Evolutionary conservation across 331 rosid species (phyloP).

Genomic region (Rosa hybrid): DNA sequence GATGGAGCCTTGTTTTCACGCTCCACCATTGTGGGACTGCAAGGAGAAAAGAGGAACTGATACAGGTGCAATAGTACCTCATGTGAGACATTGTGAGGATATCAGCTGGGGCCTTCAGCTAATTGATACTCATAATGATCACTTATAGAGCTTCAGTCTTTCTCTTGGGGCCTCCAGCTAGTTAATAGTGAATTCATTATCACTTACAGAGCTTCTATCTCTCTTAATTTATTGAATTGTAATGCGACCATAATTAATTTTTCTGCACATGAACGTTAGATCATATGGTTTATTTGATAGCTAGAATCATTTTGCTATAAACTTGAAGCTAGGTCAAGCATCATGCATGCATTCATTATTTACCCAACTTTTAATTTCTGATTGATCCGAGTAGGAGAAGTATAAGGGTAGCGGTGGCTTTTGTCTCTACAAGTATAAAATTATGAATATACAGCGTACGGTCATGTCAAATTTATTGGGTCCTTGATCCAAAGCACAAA

Average conservation of each 20-base stretch:
- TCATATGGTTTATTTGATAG: neutral
- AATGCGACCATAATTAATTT: neutral
- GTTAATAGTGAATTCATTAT: neutral
- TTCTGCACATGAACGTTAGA: neutral
- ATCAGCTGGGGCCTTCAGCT: slow-evolving; percentile 56
- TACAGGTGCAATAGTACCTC: slow-evolving; percentile 45
- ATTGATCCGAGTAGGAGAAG: no score
- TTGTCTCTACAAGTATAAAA: neutral
- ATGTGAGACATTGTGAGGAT: slow-evolving; percentile 59
- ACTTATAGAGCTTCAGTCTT: neutral
- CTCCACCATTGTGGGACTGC: slow-evolving; percentile 72
- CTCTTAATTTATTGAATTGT: neutral
- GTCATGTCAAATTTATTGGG: no score
- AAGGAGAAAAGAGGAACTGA: slow-evolving; percentile 52
- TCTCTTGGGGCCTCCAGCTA: neutral
- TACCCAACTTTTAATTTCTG: no score
- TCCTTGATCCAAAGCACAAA: no score
- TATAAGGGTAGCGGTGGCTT: neutral
- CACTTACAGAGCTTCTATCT: neutral
- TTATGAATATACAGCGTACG: no score
- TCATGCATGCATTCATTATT: neutral
- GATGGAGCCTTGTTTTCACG: slow-evolving; percentile 77
- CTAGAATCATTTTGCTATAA: neutral
- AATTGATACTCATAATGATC: slow-evolving; percentile 13
- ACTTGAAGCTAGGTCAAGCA: neutral